Evolutionary conservation across 345 rosid genomes (phyloP).

Genomic region (Eucalyptus sp.): DNA sequence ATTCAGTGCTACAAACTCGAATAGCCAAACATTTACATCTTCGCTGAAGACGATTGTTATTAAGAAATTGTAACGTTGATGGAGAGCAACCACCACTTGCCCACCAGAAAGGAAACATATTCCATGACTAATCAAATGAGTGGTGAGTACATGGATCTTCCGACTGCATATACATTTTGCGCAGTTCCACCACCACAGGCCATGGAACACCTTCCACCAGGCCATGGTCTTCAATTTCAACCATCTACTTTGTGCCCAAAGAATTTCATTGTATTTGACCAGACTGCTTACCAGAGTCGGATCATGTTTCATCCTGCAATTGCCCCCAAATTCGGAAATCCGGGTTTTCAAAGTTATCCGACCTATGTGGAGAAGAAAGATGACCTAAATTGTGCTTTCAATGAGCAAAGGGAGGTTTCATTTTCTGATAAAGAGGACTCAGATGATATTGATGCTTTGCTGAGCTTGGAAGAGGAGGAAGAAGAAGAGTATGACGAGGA

Average conservation of each 20-base stretch:
- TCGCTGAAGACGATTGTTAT: background rate
- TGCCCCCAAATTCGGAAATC: constrained; percentile 38
- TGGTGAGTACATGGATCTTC: constrained; percentile 22
- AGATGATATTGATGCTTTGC: constrained; percentile 71
- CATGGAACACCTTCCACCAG: constrained; percentile 26
- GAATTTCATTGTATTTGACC: constrained; percentile 61
- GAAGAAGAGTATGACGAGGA: constrained; percentile 31
- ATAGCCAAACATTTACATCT: constrained; percentile 4
- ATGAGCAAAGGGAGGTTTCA: constrained; percentile 28
- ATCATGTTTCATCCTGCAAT: constrained; percentile 70
- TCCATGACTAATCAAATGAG: constrained; percentile 34
- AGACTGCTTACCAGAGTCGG: constrained; percentile 51
- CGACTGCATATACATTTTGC: constrained; percentile 34
- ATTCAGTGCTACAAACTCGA: constrained; percentile 1
- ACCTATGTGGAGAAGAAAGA: constrained; percentile 23
- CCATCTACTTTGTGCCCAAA: constrained; percentile 57
- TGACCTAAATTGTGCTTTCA: constrained; percentile 12
- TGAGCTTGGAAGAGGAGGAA: constrained; percentile 58
- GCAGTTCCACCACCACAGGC: constrained; percentile 35
- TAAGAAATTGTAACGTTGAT: constrained; percentile 5
- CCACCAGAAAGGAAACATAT: constrained; percentile 5
- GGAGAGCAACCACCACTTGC: constrained; percentile 36
- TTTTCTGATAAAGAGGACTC: constrained; percentile 60
- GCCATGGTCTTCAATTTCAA: constrained; percentile 58
- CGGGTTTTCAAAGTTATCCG: constrained; percentile 26